Base-by-base conservation (phyloP, 371 early-diverging fungal species). In the Paraphysoderma sedebokerense region DNA sequence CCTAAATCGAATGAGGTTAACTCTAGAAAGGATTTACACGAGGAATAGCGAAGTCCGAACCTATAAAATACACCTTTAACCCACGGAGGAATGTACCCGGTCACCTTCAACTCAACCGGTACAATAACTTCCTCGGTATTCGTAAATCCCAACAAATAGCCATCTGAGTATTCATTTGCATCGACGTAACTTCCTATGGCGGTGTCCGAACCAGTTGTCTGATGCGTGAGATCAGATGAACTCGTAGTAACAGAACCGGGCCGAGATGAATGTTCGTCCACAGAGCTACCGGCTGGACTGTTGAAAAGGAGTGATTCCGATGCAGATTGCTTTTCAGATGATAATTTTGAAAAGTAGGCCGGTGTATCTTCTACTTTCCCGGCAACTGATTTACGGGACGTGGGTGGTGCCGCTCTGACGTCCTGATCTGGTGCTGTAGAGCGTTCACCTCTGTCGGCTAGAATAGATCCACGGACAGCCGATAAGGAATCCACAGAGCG, bases 31-130 rank as follows among this genome's bases (percentile, higher is more conserved):
- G 76, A 79, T 30, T 61, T 65, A 33, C 77, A 56, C 39, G 76
- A 78, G 36, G 69, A 72, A 3, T 61, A 63, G 13, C 79, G 80
- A 2, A 79, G 80, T 4, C 76, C 81, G 9, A 79, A 54, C 11
- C 76, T 67, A 33, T 68, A 80, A 40, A 74, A 63, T 40, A 74
- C 77, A 31, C 79, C 76, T 29, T 58, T 61, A 35, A 82, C 56
- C 61, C 78, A 77, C 12, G 67, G 69, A 0, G 82, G 81, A 19
- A 79, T 57, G 9, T 67, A 52, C 8, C 81, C 82, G 7, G 54
- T 48, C 5, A 62, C 30, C 3, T 40, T 55, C 33, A 61, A 47
- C 46, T 50, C 48, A 5, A 42, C 36, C 11, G 58, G 47, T 1
- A 15, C 9, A 0, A 28, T 9, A 34, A 35, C 49, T 39, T 57